These are phyloP conservation scores for Limtongia smithiae DNA, from an alignment of 805 yeast genomes.

Conservation along the genomic window DNA sequence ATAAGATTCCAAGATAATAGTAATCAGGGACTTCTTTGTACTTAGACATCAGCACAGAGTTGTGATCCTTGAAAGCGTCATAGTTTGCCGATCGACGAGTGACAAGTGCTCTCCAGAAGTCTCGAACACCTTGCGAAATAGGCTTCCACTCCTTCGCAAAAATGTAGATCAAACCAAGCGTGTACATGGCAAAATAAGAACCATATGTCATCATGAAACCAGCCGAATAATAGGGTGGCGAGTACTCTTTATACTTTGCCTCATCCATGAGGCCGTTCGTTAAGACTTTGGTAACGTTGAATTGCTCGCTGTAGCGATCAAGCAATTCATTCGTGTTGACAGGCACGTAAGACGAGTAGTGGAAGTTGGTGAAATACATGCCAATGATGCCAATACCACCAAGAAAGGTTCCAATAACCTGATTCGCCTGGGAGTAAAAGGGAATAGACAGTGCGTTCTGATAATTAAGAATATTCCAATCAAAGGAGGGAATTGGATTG, in stretches of 20 bases:
- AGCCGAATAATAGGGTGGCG: slow-evolving; percentile 37
- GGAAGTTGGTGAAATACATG: slow-evolving; percentile 47
- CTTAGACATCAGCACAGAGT: slow-evolving; percentile 43
- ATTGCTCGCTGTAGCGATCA: slow-evolving; percentile 46
- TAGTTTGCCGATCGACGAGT: slow-evolving; percentile 20
- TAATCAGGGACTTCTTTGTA: slow-evolving; percentile 60
- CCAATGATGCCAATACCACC: slow-evolving; percentile 35
- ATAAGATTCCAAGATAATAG: slow-evolving; percentile 52
- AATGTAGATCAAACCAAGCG: slow-evolving; percentile 60
- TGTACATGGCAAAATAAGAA: slow-evolving; percentile 44
- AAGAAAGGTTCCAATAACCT: slow-evolving; percentile 40
- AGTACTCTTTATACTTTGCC: slow-evolving; percentile 1
- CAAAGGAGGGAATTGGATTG: slow-evolving; percentile 40
- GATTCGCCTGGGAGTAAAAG: slow-evolving; percentile 40
- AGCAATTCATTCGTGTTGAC: slow-evolving; percentile 43
- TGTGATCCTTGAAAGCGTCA: slow-evolving; percentile 44
- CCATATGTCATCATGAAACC: slow-evolving; percentile 47
- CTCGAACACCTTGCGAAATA: slow-evolving; percentile 38
- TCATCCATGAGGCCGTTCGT: slow-evolving; percentile 34
- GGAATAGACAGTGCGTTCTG: slow-evolving; percentile 44
- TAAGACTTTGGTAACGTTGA: slow-evolving; percentile 44
- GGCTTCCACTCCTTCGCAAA: slow-evolving; percentile 56
- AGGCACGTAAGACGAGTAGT: slow-evolving; percentile 51
- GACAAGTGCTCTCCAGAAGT: slow-evolving; percentile 36
- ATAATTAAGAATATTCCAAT: slow-evolving; percentile 40